Evolutionary conservation across 257 asterid genomes (phyloP).

Genomic region (Cordia subcordata): DNA sequence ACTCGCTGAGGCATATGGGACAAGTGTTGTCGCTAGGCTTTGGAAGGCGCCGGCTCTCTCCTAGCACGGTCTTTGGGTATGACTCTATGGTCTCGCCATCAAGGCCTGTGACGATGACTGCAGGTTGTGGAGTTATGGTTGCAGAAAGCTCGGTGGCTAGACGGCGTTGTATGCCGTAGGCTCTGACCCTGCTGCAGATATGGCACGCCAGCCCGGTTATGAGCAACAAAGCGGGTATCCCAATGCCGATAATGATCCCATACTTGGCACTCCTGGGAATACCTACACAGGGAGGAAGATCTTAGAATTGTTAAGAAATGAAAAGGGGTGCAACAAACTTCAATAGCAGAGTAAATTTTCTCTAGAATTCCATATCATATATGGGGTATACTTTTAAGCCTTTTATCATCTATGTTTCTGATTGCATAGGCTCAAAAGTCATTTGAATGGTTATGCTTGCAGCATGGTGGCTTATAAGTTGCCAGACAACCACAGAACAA

Average conservation of each 20-base stretch:
- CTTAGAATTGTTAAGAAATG: background rate
- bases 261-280: conserved; percentile 67
- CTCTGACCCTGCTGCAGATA: conserved; percentile 30
- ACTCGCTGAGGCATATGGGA: conserved; percentile 70
- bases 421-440: no score
- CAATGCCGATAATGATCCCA: conserved; percentile 62
- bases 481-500: no score
- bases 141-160: conserved; percentile 25
- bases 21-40: conserved; percentile 49
- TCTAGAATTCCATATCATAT: no score
- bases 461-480: no score
- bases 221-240: conserved; percentile 63
- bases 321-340: background rate
- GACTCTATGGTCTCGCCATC: conserved; percentile 64
- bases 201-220: conserved; percentile 46
- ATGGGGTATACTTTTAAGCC: no score
- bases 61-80: conserved; percentile 57
- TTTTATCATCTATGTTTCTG: no score
- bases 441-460: no score
- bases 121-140: conserved; percentile 19
- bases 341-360: no score
- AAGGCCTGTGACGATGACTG: conserved; percentile 41
- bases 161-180: conserved; percentile 11
- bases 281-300: conserved; percentile 33
- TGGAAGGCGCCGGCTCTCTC: conserved; percentile 70